Base-by-base conservation (phyloP, 257 asterid species). In the Catharanthus roseus region DNA sequence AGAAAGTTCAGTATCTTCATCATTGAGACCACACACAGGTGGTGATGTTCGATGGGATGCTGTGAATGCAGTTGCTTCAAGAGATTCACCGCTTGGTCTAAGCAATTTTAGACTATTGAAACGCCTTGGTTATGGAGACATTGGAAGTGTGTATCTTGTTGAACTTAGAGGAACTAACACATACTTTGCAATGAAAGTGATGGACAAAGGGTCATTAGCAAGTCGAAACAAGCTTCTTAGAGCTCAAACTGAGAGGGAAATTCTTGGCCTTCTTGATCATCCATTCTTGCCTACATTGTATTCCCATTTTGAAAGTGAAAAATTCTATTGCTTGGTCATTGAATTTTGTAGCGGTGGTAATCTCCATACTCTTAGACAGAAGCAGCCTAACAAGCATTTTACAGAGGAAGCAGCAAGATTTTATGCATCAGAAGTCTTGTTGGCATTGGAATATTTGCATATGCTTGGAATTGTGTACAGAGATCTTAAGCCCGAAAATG, bases 11-110 rank as follows among this genome's bases (percentile, higher is more conserved):
- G 8, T 8, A 8, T 5, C 77, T 61, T 79, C 88, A 12, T 87
- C 92, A 42, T 78, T 92, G 10, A 83, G 71, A 82, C 96, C 97
- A 75, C 97, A 92, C 77, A 92, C 97, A 7, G 98, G 98, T 38
- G 98, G 98, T 23, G 98, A 92, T 77, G 83, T 85, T 61, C 80
- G 98, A 73, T 92, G 98, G 98, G 98, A 90, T 75, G 97, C 97
- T 21, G 77, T 92, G 38, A 81, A 68, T 69, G 73, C 85, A 2
- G 82, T 85, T 41, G 56, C 88, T 61, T 83, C 92, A 0, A 92
- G 71, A 74, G 96, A 84, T 31, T 71, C 81, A 41, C 88, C 93
- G 0, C 90, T 92, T 53, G 90, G 93, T 26, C 89, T 92, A 2
- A 76, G 77, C 69, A 85, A 90, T 74, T 92, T 92, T 70, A 84